Evolutionary conservation across 345 rosid species (phyloP).

Genomic region (Eucalyptus polyanthemos): DNA sequence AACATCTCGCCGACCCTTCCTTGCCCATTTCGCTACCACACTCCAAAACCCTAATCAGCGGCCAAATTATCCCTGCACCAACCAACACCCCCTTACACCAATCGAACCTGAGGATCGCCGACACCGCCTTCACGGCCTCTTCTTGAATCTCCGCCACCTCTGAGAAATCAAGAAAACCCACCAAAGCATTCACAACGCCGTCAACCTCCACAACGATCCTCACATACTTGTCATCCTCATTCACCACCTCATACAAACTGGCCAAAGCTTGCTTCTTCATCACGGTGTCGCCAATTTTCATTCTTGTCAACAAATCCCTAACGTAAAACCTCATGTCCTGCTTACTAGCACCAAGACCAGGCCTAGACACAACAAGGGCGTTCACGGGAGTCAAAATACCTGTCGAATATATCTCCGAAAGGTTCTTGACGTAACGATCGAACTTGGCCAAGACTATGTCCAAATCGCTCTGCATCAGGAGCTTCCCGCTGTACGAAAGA

Average conservation of each 20-base stretch:
- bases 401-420: slow-evolving; percentile 54
- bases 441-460: slow-evolving; percentile 52
- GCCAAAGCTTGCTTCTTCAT: slow-evolving; percentile 78
- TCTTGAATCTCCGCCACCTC: slow-evolving; percentile 41
- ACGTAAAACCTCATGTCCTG: slow-evolving; percentile 81
- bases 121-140: slow-evolving; percentile 47
- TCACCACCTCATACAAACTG: slow-evolving; percentile 42
- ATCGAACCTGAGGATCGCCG: slow-evolving; percentile 51
- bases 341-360: slow-evolving; percentile 41
- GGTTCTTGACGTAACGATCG: slow-evolving; percentile 34
- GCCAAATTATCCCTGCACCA: slow-evolving; percentile 58
- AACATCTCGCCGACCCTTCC: slow-evolving; percentile 43
- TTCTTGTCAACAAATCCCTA: slow-evolving; percentile 73
- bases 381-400: slow-evolving; percentile 59
- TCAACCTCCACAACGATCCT: slow-evolving; percentile 37
- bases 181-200: slow-evolving; percentile 35
- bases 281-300: slow-evolving; percentile 79
- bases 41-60: slow-evolving; percentile 62
- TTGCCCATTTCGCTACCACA: slow-evolving; percentile 34
- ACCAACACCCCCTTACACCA: slow-evolving; percentile 30
- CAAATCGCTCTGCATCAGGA: slow-evolving; percentile 92
- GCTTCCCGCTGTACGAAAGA: slow-evolving; percentile 78
- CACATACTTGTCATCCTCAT: slow-evolving; percentile 55
- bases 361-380: slow-evolving; percentile 81
- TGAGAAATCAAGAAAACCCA: slow-evolving; percentile 43